Percentiles rank a stretch among this genome's conserved stretches.
phyloP scores from a whole-genome alignment of 257 asterid genomes.

The Voacanga thouarsii region DNA sequence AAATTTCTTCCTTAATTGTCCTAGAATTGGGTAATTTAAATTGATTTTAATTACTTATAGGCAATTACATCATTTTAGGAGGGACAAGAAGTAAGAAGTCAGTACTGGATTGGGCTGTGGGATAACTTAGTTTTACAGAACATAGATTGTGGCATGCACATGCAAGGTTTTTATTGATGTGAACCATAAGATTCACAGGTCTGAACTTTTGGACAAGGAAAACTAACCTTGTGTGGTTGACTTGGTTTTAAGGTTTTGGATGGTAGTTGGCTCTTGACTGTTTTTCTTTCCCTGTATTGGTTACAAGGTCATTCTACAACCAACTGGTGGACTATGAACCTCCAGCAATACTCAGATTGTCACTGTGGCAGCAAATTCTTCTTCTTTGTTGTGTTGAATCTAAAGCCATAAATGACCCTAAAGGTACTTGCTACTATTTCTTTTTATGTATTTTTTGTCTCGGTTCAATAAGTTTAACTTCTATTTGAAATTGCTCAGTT shows the following conservation, averaged over 20 bases:
- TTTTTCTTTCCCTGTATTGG: too few relatives aligned
- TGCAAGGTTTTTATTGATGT: background rate
- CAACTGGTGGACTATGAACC: slow-evolving; percentile 75
- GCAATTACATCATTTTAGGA: background rate
- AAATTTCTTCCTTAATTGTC: background rate
- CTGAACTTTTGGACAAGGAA: background rate
- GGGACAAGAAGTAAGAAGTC: background rate
- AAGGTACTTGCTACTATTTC: slow-evolving; percentile 43
- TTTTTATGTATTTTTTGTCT: background rate
- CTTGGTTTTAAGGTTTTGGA: too few relatives aligned
- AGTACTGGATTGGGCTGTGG: too few relatives aligned
- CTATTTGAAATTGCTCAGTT: background rate
- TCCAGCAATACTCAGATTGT: slow-evolving; percentile 75
- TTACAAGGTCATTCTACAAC: slow-evolving; percentile 64
- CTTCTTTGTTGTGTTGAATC: slow-evolving; percentile 80
- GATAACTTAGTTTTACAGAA: too few relatives aligned
- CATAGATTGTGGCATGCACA: too few relatives aligned
- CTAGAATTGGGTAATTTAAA: too few relatives aligned
- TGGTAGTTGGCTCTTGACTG: too few relatives aligned
- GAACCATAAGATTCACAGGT: background rate
- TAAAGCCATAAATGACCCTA: slow-evolving; percentile 90
- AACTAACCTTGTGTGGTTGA: too few relatives aligned
- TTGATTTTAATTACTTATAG: too few relatives aligned
- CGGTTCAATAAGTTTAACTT: background rate
- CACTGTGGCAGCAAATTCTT: slow-evolving; percentile 81